Evolutionary conservation across 108 stramenopile genomes (phyloP), one percentile per base, ranked within the genome.

Genomic region (Asterionellopsis glacialis): DNA sequence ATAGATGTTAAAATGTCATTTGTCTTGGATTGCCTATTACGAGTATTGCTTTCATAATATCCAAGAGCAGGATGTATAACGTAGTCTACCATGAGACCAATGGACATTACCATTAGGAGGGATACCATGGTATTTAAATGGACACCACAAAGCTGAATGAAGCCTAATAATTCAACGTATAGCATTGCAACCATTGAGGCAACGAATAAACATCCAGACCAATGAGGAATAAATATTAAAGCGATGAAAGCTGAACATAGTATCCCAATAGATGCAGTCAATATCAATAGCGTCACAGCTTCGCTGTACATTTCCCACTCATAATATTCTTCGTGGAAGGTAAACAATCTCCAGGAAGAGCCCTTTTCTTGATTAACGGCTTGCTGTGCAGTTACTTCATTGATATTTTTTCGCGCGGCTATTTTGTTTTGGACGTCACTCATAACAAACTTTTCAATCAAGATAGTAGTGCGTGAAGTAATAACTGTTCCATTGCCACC

Each of bases 21-120:
- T 21, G 52, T 25, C 25, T 54, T 26, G 24, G 15, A 15, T 9
- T 54, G 21, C 52, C 52, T 1, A 15, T 15, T 12, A 25, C 6
- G 3, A 4, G 15, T 9, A 6, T 5, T 15, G 22, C 15, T 26
- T 22, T 16, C 22, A 54, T 15, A 54, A 21, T 54, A 22, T 3
- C 52, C 5, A 54, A 26, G 25, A n/a, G 21, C 52, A 10, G 22
- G 15, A 41, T 66, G 64, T 23, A 65, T 21, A 26, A 73, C 14
- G 57, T 59, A 74, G 51, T 79, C 79, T 11, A 61, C 70, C 74
- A 49, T 49, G 40, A 63, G 72, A 19, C 69, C 75, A 45, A 64
- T 69, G 13, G 65, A 56, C 58, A 81, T 72, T 12, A 73, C 50
- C 13, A 81, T 26, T 14, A 72, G 22, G 15, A 76, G 69, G 59